Base-by-base conservation (phyloP, 257 asterid species). In the Fraxinus pennsylvanica region DNA sequence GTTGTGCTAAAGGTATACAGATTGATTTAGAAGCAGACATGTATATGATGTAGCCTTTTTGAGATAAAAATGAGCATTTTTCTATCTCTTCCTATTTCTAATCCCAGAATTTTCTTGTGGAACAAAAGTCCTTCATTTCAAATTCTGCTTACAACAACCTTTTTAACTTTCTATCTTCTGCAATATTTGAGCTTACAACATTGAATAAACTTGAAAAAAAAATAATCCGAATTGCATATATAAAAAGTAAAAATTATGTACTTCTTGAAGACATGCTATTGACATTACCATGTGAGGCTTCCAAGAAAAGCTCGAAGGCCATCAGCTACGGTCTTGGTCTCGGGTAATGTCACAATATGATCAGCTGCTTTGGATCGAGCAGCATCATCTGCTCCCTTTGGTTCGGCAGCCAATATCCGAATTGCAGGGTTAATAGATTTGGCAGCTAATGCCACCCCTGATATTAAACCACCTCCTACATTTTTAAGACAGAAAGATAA, bases 301-400 rank as follows among this genome's bases (percentile, higher is more conserved):
- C 99, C 98, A 63, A 95, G 98, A 81, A 61, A 89, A 27, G 98
- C 99, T 76, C 98, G 91, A 74, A 93, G 96, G 12, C 99, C 99
- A 63, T 94, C 99, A 6, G 97, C 97, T 47, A 94, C 86, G 80
- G 99, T 92, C n/a, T 87, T 91, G 75, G 94, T 90, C 78, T 88
- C 92, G 0, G 94, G 82, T 73, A 92, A 76, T 73, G 86, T 91
- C 72, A 93, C 89, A 41, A 94, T 89, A 78, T 81, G 32, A 65
- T 96, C 96, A 35, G 90, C 82, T 63, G 85, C 84, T 78, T 91
- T 92, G 68, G 97, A 92, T 32, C 74, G 93, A 84, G 96, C 94
- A 52, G 97, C 93, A 84, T 94, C 99, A 47, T 91, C 91, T 5
- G 99, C 99, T 65, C 99, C 99, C 81, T 82, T 89, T 9, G 99